These are phyloP conservation scores for Coprinopsis sp. DNA, from an alignment of 768 basidiomycete genomes.

Conservation along the genomic window DNA sequence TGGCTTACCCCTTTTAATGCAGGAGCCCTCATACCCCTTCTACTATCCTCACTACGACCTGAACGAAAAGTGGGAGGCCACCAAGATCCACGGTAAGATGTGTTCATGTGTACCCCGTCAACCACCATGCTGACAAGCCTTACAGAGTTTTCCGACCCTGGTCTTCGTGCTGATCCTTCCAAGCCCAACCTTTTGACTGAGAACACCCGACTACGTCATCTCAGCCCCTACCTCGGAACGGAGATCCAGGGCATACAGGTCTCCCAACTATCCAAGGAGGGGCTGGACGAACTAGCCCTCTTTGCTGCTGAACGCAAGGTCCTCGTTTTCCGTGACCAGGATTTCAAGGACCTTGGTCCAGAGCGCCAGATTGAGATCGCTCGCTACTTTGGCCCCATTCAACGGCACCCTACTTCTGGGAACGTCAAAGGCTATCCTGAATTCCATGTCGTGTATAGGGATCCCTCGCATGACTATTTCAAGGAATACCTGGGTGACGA, in stretches of 20 bases:
- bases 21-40: slow-evolving; percentile 43
- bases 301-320: slow-evolving; percentile 49
- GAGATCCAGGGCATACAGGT: slow-evolving; percentile 48
- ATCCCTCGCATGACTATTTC: slow-evolving; percentile 38
- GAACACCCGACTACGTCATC: slow-evolving; percentile 32
- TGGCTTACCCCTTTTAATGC: neutral
- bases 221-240: slow-evolving; percentile 50
- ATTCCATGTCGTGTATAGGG: slow-evolving; percentile 43
- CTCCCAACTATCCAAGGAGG: slow-evolving; percentile 45
- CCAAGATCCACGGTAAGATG: slow-evolving; percentile 39
- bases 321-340: slow-evolving; percentile 52
- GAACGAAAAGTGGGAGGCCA: slow-evolving; percentile 46
- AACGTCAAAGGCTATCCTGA: slow-evolving; percentile 56
- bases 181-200: slow-evolving; percentile 45
- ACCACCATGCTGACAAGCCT: slow-evolving; percentile 1
- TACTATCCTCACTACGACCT: slow-evolving; percentile 45
- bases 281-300: slow-evolving; percentile 48
- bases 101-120: neutral
- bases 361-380: slow-evolving; percentile 51
- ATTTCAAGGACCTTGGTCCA: slow-evolving; percentile 52
- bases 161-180: slow-evolving; percentile 41
- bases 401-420: slow-evolving; percentile 42
- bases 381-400: slow-evolving; percentile 28
- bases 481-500: slow-evolving; percentile 39
- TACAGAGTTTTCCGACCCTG: slow-evolving; percentile 41